Conservation (phyloP, 768 basidiomycete species). For the Gautieria morchelliformis region DNA sequence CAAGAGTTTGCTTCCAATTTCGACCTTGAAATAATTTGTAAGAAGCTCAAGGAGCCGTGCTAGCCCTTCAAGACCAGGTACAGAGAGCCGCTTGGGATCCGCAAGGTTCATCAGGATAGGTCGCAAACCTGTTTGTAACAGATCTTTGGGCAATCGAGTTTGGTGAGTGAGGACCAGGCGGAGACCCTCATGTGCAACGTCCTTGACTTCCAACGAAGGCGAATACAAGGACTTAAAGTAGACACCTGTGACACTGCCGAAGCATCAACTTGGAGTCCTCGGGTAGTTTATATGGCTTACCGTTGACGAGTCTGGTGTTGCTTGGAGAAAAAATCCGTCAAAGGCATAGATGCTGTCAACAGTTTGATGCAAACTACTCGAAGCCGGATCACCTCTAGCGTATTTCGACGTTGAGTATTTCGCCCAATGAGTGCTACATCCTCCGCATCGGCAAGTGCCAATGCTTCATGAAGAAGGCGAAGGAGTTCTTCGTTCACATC, state of each 20-base stretch:
- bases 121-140: conserved; percentile 88
- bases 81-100: conserved; percentile 88
- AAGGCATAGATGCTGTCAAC: conserved; percentile 87
- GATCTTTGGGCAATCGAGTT: conserved; percentile 85
- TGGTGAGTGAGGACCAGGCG: conserved; percentile 84
- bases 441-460: conserved; percentile 93
- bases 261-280: not conserved
- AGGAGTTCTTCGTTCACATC: conserved; percentile 90
- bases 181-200: conserved; percentile 90
- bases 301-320: conserved; percentile 79
- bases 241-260: conserved; percentile 74
- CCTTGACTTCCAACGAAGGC: conserved; percentile 80
- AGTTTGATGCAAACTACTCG: conserved; percentile 91
- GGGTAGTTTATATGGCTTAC: conserved; percentile 30
- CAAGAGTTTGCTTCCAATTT: conserved; percentile 93
- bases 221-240: conserved; percentile 99
- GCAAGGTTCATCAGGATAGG: conserved; percentile 98
- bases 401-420: conserved; percentile 64
- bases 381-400: conserved; percentile 75
- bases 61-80: conserved; percentile 86
- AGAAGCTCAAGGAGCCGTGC: conserved; percentile 88
- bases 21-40: conserved; percentile 99
- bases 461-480: conserved; percentile 83
- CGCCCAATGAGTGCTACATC: conserved; percentile 75
- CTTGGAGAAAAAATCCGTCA: conserved; percentile 86